Conservation (phyloP, 192 early-diverging fungal species). For the Podila verticillata region DNA sequence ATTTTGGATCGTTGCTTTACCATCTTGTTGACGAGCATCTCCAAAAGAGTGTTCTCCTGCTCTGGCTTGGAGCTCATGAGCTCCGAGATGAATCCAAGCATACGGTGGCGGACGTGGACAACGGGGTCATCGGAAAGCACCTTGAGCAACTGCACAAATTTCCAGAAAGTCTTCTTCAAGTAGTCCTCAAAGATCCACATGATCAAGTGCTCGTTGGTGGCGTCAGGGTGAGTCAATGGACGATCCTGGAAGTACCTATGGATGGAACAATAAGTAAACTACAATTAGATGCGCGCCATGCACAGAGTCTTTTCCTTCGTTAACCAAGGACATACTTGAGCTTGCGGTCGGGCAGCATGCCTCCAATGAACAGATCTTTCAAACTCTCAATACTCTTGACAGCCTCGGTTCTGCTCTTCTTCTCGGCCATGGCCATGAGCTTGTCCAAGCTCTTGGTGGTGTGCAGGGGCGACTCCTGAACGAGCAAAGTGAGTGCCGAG, state of each 20-base stretch:
- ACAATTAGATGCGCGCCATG: not conserved
- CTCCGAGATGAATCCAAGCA: constrained; percentile 78
- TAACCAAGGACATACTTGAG: constrained; percentile 56
- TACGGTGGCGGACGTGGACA: constrained; percentile 83
- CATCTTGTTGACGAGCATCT: constrained; percentile 93
- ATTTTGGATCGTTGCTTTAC: constrained; percentile 13
- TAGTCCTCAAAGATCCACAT: constrained; percentile 95
- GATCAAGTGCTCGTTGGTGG: constrained; percentile 79
- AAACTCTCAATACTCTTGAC: constrained; percentile 85
- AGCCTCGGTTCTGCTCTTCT: constrained; percentile 91
- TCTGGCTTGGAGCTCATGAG: constrained; percentile 90
- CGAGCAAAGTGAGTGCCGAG: constrained; percentile 90
- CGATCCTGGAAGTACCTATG: constrained; percentile 90
- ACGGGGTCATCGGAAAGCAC: constrained; percentile 88
- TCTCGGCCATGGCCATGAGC: constrained; percentile 86
- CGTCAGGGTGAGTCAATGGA: constrained; percentile 67
- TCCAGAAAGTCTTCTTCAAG: constrained; percentile 91
- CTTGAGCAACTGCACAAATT: constrained; percentile 91
- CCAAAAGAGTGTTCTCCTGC: constrained; percentile 94
- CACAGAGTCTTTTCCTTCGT: not conserved
- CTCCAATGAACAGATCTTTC: constrained; percentile 88
- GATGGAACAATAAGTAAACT: not conserved
- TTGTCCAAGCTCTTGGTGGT: constrained; percentile 73
- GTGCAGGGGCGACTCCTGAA: constrained; percentile 94
- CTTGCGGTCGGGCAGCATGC: constrained; percentile 89